Conservation (phyloP, 306 rosid genomes). For the Aeschynomene evenia region DNA sequence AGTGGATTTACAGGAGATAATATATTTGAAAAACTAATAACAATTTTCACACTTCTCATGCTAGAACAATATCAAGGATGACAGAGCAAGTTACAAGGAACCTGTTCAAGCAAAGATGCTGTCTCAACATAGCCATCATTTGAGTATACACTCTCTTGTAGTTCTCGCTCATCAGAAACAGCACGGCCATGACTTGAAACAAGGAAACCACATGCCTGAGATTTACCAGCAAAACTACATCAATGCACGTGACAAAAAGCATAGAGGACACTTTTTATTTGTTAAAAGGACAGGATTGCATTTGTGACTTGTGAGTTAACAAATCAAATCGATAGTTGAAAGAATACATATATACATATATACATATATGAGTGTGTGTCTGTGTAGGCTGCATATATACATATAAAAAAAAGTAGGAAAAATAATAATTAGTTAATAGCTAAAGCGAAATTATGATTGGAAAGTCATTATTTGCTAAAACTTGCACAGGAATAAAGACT, state of each 20-base stretch:
- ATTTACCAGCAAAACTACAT: conserved; percentile 26
- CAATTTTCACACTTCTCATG: not conserved
- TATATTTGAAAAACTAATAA: conserved; percentile 28
- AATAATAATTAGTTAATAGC: not conserved
- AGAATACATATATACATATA: not conserved
- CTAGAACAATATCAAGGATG: conserved; percentile 12
- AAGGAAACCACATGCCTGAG: conserved; percentile 87
- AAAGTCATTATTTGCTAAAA: conserved; percentile 14
- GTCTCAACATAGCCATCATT: conserved; percentile 62
- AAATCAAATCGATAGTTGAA: conserved; percentile 17
- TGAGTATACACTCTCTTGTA: conserved; percentile 71
- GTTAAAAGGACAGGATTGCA: conserved; percentile 4
- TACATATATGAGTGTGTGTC: too few species aligned
- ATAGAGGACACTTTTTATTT: conserved; percentile 7
- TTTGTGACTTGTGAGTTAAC: not conserved
- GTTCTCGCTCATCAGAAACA: conserved; percentile 70
- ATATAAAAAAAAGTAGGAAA: not conserved
- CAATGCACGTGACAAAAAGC: conserved; percentile 18
- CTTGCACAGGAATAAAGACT: conserved; percentile 7
- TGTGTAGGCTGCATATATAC: too few species aligned
- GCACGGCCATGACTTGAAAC: conserved; percentile 63
- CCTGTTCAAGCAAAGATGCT: conserved; percentile 85
- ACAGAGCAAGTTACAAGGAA: conserved; percentile 31
- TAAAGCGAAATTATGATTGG: conserved; percentile 13
- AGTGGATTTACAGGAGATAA: conserved; percentile 18